Percentiles rank a stretch among this genome's conserved stretches.
phyloP scores from a whole-genome alignment of 2,329 filamentous ascomycete species.

The Xenoacremonium recifei region DNA sequence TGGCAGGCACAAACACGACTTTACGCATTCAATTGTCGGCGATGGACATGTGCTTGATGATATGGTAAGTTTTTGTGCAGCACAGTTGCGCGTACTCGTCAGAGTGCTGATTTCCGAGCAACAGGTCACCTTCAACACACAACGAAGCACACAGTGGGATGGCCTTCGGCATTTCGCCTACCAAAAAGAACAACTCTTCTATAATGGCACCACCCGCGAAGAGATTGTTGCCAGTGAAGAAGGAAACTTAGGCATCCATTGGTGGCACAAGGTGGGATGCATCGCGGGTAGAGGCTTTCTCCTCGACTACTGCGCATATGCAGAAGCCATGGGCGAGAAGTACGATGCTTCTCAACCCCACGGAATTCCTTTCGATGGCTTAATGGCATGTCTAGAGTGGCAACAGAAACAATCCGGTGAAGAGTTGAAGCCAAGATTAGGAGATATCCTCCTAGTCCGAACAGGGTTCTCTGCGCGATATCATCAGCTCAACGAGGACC shows the following conservation, averaged over 20 bases:
- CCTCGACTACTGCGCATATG: constrained; percentile 7
- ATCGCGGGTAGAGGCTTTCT: constrained; percentile 7
- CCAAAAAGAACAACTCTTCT: constrained; percentile 9
- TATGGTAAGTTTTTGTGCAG: not conserved
- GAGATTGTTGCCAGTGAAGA: constrained; percentile 1
- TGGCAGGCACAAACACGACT: constrained; percentile 5
- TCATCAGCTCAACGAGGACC: constrained; percentile 3
- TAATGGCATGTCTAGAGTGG: constrained; percentile 6
- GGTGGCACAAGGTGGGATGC: constrained; percentile 7
- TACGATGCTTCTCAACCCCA: constrained; percentile 6
- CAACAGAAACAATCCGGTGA: constrained; percentile 1
- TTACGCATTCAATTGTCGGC: constrained; percentile 2
- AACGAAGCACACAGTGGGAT: constrained; percentile 9
- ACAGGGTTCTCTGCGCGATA: constrained; percentile 5
- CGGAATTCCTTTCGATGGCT: constrained; percentile 2
- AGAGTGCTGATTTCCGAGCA: not conserved
- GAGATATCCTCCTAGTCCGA: constrained; percentile 5
- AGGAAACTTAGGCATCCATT: constrained; percentile 5
- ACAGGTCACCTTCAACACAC: constrained; percentile 8
- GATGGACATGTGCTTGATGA: constrained; percentile 6
- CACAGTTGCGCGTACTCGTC: not conserved
- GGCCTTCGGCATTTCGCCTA: constrained; percentile 9
- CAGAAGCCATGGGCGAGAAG: constrained; percentile 1
- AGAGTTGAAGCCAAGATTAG: not conserved
- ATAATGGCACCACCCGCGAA: constrained; percentile 6